phyloP scores from a whole-genome alignment of 441 rosid species.

The Pelargonium fulgidum region DNA sequence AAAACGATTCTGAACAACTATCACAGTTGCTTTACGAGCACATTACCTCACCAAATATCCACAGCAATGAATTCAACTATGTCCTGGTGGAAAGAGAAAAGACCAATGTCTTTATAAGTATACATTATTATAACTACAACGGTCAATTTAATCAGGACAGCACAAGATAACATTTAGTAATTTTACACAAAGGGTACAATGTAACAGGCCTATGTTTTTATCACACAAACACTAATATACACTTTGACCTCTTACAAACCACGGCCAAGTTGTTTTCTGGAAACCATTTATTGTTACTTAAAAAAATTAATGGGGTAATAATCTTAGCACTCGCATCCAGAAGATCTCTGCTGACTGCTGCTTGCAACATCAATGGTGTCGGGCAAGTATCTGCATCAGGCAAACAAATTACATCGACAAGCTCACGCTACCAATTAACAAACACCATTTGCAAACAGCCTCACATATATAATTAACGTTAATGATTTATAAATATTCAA shows the following conservation, averaged over 20 bases:
- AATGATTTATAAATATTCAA: not conserved
- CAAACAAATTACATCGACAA: slow-evolving; percentile 14
- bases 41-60: too few species aligned
- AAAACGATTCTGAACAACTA: too few species aligned
- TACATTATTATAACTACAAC: too few species aligned
- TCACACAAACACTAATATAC: slow-evolving; percentile 35
- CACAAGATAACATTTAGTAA: not conserved
- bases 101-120: too few species aligned
- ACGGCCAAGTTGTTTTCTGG: slow-evolving; percentile 21
- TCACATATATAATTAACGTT: not conserved
- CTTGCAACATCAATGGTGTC: slow-evolving; percentile 77
- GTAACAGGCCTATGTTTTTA: slow-evolving; percentile 18
- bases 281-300: slow-evolving; percentile 19
- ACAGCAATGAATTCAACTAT: too few species aligned
- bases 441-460: too few species aligned
- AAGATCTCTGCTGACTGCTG: slow-evolving; percentile 60
- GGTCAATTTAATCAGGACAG: too few species aligned
- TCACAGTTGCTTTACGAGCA: too few species aligned
- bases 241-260: slow-evolving; percentile 24
- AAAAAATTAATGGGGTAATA: slow-evolving; percentile 12
- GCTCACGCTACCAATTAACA: not conserved
- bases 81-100: too few species aligned
- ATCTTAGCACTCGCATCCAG: slow-evolving; percentile 76
- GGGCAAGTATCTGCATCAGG: slow-evolving; percentile 59
- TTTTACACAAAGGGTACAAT: slow-evolving; percentile 16